A percentile compares a stretch with the other conserved stretches of the same genome.
These are phyloP conservation scores for Fusarium sacchari DNA, from an alignment of 2,329 filamentous ascomycete species.

Conservation along the genomic window DNA sequence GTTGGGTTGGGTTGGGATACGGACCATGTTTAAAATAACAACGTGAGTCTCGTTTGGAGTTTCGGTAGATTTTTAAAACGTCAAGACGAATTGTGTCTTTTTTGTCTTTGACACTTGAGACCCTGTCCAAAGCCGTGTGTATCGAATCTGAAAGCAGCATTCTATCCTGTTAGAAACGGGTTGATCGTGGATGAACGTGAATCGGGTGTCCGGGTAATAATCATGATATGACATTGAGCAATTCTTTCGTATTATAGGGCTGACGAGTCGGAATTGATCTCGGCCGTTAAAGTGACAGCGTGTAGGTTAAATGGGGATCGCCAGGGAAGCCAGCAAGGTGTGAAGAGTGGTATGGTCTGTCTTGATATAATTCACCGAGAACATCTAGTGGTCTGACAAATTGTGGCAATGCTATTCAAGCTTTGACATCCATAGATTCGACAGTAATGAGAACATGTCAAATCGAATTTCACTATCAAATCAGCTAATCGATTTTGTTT, in stretches of 20 bases:
- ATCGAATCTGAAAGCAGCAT: too few species aligned
- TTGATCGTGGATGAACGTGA: background rate
- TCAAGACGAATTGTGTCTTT: background rate
- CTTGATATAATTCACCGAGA: slow-evolving; percentile 20
- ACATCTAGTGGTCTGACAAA: slow-evolving; percentile 10
- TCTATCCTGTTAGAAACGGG: background rate
- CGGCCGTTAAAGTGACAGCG: background rate
- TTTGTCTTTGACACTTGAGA: accelerated
- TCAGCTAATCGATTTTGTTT: slow-evolving; percentile 1
- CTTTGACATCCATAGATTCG: background rate
- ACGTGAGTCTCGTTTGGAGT: slow-evolving; percentile 20
- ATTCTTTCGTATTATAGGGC: background rate
- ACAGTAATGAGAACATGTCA: slow-evolving; percentile 5
- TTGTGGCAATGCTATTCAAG: slow-evolving; percentile 4
- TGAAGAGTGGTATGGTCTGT: background rate
- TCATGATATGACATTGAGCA: background rate
- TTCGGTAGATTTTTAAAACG: slow-evolving; percentile 8
- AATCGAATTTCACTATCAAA: slow-evolving; percentile 4
- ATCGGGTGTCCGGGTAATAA: too few species aligned
- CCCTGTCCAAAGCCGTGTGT: background rate
- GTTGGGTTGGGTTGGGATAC: background rate
- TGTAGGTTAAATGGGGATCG: background rate
- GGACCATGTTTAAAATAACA: slow-evolving; percentile 7
- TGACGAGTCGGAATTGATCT: background rate
- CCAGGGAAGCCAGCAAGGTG: background rate